Base-by-base conservation (phyloP, 2,329 filamentous ascomycete genomes). In the Geoglossum cookeanum region DNA sequence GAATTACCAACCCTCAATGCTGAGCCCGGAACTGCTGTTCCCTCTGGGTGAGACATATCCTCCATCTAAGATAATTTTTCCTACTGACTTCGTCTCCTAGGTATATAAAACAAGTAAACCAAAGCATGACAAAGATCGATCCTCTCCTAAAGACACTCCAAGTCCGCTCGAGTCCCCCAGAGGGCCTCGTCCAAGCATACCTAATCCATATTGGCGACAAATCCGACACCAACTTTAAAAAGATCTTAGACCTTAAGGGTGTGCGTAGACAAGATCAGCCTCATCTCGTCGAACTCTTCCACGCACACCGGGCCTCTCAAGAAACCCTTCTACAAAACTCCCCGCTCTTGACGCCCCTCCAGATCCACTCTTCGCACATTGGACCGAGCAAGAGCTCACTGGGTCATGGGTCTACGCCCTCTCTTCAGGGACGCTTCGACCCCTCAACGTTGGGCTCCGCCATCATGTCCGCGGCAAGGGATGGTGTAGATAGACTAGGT, bases 191-290 rank as follows among this genome's bases (percentile, higher is more conserved):
- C 0, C 91, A 97, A 72, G 92, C 92, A 37, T 98, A 98, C 68
- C 81, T 98, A 37, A 94, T 97, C 69, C 92, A 97, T 71, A 92
- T 98, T 62, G 89, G 81, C 62, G 92, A 98, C 74, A 83, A 86
- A 58, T 94, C 85, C 61, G 92, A 97, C 67, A 79, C 81, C 65
- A 98, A 98, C 71, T 98, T 98, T 78, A 83, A 83, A 67, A 97
- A 96, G 72, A 85, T 98, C 59, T 80, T 98, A 51, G 92, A 98
- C 55, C 78, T 98, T 61, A 98, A 98, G 70, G 92, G 92, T 52
- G 84, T 98, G 59, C 80, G 84, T 60, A 91, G 89, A 66, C 75
- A 79, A 60, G 92, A 98, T 60, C 87, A 96, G 65, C 72, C 78
- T 2, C 81, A 87, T 60, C 80, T 97, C 1, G 72, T 95, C 37